phyloP scores from a whole-genome alignment of 495 filamentous ascomycete genomes.

The Aspergillus saccharolyticus region DNA sequence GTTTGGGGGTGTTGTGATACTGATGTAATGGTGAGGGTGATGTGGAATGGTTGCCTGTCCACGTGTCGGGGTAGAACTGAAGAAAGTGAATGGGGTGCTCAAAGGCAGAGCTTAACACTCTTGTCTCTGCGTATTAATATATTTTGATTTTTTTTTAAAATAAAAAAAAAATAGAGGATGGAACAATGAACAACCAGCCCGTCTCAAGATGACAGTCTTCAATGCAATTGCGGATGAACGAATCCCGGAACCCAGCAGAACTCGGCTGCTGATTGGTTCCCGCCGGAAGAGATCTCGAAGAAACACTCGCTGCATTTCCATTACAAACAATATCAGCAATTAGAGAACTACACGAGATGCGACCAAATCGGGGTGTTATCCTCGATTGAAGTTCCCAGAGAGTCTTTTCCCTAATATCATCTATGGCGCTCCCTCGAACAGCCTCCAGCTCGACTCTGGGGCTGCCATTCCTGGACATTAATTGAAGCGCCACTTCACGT shows the following conservation, averaged over 20 bases:
- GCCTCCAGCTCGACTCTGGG: no score
- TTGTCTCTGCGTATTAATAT: background rate
- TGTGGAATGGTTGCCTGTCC: background rate
- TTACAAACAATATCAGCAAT: background rate
- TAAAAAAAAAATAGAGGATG: no score
- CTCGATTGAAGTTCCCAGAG: no score
- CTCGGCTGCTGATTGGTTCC: conserved; percentile 8
- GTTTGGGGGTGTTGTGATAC: background rate
- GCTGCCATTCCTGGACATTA: conserved; percentile 10
- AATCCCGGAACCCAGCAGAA: background rate
- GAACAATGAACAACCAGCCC: background rate
- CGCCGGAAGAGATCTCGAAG: background rate
- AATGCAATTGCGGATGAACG: conserved; percentile 2
- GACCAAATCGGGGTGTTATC: no score
- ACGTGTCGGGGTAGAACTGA: background rate
- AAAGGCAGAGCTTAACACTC: background rate
- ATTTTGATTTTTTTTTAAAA: no score
- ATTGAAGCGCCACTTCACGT: conserved; percentile 25
- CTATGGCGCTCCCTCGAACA: no score
- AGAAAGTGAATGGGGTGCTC: background rate
- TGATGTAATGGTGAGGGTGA: background rate
- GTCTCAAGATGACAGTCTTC: background rate
- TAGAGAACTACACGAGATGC: background rate
- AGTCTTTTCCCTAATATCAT: no score
- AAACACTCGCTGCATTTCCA: no score